These are phyloP conservation scores for Lantana camara DNA, from an alignment of 257 asterid species.

Conservation along the genomic window DNA sequence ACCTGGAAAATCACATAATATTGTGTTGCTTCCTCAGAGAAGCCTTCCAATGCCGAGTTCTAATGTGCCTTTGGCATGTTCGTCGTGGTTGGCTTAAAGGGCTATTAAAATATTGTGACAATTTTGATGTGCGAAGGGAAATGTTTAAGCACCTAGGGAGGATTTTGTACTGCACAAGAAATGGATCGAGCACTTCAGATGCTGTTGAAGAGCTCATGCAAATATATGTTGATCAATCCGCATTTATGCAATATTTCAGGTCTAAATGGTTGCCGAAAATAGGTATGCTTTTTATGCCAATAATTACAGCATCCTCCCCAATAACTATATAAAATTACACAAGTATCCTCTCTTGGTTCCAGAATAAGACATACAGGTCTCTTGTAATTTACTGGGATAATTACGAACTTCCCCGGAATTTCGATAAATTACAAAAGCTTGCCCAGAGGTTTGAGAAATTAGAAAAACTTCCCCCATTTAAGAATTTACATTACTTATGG, in stretches of 20 bases:
- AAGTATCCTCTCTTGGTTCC: no score
- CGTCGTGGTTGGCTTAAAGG: slow-evolving; percentile 54
- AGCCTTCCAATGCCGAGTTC: slow-evolving; percentile 47
- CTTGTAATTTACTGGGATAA: not conserved
- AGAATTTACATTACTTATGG: no score
- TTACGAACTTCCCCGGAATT: no score
- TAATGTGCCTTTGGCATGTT: slow-evolving; percentile 51
- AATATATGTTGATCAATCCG: slow-evolving; percentile 48
- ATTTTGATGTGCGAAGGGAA: slow-evolving; percentile 48
- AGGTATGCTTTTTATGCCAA: slow-evolving; percentile 24
- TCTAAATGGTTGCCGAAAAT: slow-evolving; percentile 44
- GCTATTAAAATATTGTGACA: slow-evolving; percentile 42
- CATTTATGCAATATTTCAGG: slow-evolving; percentile 44
- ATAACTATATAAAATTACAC: no score
- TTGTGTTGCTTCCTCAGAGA: slow-evolving; percentile 32
- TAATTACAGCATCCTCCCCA: no score
- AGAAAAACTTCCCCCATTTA: no score
- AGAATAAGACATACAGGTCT: not conserved
- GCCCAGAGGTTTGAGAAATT: no score
- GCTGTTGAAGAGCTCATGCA: slow-evolving; percentile 50
- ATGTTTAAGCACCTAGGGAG: slow-evolving; percentile 55
- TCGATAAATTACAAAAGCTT: no score
- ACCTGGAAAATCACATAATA: not conserved
- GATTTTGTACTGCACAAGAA: slow-evolving; percentile 52
- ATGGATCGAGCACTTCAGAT: slow-evolving; percentile 33